phyloP scores from a whole-genome alignment of 2,329 filamentous ascomycete species.

The Colletotrichum horii region DNA sequence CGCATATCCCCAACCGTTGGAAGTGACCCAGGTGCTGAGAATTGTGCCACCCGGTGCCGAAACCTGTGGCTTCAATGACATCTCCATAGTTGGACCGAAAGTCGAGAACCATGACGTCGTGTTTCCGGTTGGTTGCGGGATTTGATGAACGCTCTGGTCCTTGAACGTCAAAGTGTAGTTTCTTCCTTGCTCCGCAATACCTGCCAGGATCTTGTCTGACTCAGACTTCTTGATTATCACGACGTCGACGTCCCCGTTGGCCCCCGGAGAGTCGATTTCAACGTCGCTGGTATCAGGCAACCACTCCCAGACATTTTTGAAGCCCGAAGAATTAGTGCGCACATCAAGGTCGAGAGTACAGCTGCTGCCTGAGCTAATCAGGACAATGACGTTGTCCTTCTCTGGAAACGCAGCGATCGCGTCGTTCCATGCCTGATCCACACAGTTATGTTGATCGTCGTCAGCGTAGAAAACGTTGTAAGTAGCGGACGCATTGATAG shows the following conservation, averaged over 20 bases:
- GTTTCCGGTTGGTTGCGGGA: constrained; percentile 2
- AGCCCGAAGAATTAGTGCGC: not conserved
- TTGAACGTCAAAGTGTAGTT: constrained; percentile 9
- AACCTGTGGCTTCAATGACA: constrained; percentile 10
- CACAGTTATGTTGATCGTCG: not conserved
- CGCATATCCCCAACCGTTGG: constrained; percentile 10
- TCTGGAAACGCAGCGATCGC: not conserved
- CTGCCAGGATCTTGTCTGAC: constrained; percentile 1
- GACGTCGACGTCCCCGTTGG: not conserved
- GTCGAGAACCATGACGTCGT: constrained; percentile 2
- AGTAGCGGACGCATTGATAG: not conserved
- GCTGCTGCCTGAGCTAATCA: not conserved
- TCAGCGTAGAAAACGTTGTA: constrained; percentile 11
- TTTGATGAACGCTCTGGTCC: constrained; percentile 4
- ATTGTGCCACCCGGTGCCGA: constrained; percentile 11
- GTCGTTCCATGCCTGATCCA: constrained; percentile 2
- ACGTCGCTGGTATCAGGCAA: not conserved
- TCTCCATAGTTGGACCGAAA: constrained; percentile 15
- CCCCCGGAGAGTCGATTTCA: not conserved
- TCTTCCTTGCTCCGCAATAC: not conserved
- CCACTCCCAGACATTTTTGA: constrained; percentile 10
- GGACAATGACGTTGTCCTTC: not conserved
- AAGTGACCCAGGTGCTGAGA: constrained; percentile 15
- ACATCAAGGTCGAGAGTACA: not conserved
- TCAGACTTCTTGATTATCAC: constrained; percentile 6